A percentile compares a stretch with the other conserved stretches of the same genome.
phyloP scores from a whole-genome alignment of 176 grass and related monocot species.

The Neostapfia colusana region DNA sequence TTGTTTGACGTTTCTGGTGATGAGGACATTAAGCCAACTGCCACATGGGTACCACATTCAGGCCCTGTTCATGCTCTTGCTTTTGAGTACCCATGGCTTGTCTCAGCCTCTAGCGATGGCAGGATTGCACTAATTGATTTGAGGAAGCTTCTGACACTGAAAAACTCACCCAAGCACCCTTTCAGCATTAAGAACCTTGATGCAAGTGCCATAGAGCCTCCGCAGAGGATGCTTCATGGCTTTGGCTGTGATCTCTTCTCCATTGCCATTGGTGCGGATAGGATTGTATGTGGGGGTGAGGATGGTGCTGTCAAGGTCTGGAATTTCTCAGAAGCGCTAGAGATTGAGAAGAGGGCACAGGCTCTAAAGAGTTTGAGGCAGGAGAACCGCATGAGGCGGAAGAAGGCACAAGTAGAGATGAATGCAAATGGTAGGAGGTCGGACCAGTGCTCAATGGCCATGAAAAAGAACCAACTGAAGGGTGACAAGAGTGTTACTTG shows the following conservation, averaged over 20 bases:
- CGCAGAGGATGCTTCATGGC: constrained; percentile 89
- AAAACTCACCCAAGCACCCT: constrained; percentile 31
- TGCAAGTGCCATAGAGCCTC: constrained; percentile 59
- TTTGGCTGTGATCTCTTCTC: constrained; percentile 87
- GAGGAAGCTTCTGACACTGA: constrained; percentile 62
- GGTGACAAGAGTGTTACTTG: constrained; percentile 56
- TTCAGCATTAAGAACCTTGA: constrained; percentile 44
- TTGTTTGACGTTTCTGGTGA: constrained; percentile 56
- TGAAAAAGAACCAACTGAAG: constrained; percentile 71
- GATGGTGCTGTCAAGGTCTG: constrained; percentile 80
- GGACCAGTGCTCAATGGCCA: constrained; percentile 61
- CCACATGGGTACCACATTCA: constrained; percentile 83
- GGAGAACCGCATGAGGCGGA: constrained; percentile 93
- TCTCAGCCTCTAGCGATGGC: constrained; percentile 79
- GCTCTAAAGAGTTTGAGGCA: constrained; percentile 61
- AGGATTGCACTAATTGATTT: constrained; percentile 80
- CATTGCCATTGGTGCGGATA: constrained; percentile 63
- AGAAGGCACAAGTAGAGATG: constrained; percentile 77
- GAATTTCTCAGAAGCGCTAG: constrained; percentile 88
- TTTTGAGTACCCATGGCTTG: constrained; percentile 96
- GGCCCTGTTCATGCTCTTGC: constrained; percentile 78
- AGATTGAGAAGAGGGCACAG: constrained; percentile 74
- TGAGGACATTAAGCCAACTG: constrained; percentile 64
- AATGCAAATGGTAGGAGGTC: constrained; percentile 55
- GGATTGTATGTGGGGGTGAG: constrained; percentile 91